These are phyloP conservation scores for Tremella yokohamensis DNA, from an alignment of 768 basidiomycete genomes.

Conservation along the genomic window DNA sequence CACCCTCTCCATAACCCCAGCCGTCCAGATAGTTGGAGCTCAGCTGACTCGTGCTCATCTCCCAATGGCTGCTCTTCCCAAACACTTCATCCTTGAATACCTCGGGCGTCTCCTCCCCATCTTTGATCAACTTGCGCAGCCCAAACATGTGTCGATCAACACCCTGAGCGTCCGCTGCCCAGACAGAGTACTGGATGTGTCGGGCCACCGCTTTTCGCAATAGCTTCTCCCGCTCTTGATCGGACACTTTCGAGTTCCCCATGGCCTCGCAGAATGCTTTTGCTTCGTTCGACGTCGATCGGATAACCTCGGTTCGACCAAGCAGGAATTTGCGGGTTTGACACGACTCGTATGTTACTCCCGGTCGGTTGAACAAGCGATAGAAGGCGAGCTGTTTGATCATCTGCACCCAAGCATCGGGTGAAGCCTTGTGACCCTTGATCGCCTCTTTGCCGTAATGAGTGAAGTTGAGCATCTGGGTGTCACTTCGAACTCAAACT, in stretches of 20 bases:
- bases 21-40: conserved; percentile 77
- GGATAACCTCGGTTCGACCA: conserved; percentile 93
- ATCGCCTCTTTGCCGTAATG: conserved; percentile 84
- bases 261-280: conserved; percentile 87
- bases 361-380: conserved; percentile 66
- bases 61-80: conserved; percentile 75
- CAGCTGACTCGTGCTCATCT: conserved; percentile 84
- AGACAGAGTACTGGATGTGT: conserved; percentile 79
- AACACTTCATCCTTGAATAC: conserved; percentile 74
- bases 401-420: conserved; percentile 92
- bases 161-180: conserved; percentile 91
- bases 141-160: conserved; percentile 96
- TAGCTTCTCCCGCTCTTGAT: conserved; percentile 61
- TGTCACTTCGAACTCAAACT: conserved; percentile 7
- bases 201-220: conserved; percentile 74
- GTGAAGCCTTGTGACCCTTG: conserved; percentile 80
- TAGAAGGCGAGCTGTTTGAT: conserved; percentile 94
- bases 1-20: conserved; percentile 96
- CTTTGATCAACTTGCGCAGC: conserved; percentile 68
- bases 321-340: conserved; percentile 88
- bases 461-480: conserved; percentile 72
- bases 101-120: conserved; percentile 66
- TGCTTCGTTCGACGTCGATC: conserved; percentile 75
- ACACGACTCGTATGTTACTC: conserved; percentile 90
- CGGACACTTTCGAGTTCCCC: conserved; percentile 47